phyloP scores from a whole-genome alignment of 202 grass and related monocot species.

The Carex sylvatica region DNA sequence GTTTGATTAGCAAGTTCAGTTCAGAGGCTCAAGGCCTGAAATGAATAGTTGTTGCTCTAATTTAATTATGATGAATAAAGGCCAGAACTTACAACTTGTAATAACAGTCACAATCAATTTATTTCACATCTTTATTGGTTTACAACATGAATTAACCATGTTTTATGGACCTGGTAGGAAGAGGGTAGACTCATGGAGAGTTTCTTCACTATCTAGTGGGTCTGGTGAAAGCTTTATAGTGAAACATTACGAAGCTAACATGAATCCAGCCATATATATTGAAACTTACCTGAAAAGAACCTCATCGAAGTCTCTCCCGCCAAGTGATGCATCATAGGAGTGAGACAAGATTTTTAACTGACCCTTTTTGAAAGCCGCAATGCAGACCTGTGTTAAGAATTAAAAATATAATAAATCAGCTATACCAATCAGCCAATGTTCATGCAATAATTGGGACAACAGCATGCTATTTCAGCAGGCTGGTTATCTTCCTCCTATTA shows the following conservation, averaged over 20 bases:
- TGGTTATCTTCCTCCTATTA: background rate
- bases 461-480: conserved; percentile 6
- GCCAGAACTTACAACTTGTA: background rate
- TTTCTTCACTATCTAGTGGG: background rate
- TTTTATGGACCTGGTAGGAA: background rate
- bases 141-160: background rate
- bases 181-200: background rate
- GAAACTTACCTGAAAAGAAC: conserved; percentile 40
- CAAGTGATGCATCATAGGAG: conserved; percentile 71
- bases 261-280: background rate
- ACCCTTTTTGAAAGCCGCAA: conserved; percentile 75
- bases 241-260: background rate
- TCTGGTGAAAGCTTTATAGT: background rate
- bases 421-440: background rate
- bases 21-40: background rate
- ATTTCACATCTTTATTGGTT: background rate
- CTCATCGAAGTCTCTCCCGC: conserved; percentile 85
- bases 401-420: background rate
- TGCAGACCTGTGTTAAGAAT: conserved; percentile 38
- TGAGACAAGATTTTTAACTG: conserved; percentile 73
- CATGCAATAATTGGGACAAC: background rate
- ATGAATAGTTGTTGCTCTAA: background rate
- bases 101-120: background rate
- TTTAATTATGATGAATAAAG: background rate
- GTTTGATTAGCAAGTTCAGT: background rate